phyloP scores from a whole-genome alignment of 139 green algal species.

The Chlorella sorokiniana region DNA sequence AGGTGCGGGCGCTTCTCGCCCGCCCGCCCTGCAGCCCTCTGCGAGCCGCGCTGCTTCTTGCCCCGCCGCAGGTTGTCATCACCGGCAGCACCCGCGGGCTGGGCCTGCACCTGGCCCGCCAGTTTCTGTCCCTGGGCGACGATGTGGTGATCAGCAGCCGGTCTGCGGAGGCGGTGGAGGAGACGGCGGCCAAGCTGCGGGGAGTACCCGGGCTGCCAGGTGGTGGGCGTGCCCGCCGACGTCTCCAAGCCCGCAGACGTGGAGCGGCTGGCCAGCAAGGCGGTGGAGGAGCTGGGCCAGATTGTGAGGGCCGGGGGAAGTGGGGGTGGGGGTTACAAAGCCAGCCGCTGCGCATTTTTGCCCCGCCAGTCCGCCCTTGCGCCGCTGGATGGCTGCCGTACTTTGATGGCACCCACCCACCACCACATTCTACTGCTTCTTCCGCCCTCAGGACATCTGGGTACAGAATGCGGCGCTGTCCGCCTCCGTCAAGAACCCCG shows the following conservation, averaged over 20 bases:
- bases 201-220: slow-evolving; percentile 32
- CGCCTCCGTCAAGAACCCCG: slow-evolving; percentile 11
- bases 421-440: too few relatives aligned
- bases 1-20: not conserved
- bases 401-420: too few relatives aligned
- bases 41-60: too few relatives aligned
- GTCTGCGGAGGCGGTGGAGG: slow-evolving; percentile 24
- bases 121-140: slow-evolving; percentile 67
- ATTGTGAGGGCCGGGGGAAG: slow-evolving; percentile 10
- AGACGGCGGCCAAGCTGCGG: slow-evolving; percentile 1
- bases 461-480: slow-evolving; percentile 40
- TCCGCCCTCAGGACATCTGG: slow-evolving; percentile 58
- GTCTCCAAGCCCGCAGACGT: slow-evolving; percentile 49
- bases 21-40: not conserved
- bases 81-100: slow-evolving; percentile 52
- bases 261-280: slow-evolving; percentile 46
- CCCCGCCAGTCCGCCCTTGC: too few relatives aligned
- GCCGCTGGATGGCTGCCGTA: too few relatives aligned
- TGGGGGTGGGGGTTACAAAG: too few relatives aligned
- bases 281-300: slow-evolving; percentile 39
- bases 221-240: slow-evolving; percentile 44
- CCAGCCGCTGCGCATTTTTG: too few relatives aligned
- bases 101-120: slow-evolving; percentile 58
- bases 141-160: slow-evolving; percentile 58
- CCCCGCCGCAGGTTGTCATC: slow-evolving; percentile 40